These are phyloP conservation scores for Dacryopinax primogenitus DNA, from an alignment of 768 basidiomycete species.

Conservation along the genomic window DNA sequence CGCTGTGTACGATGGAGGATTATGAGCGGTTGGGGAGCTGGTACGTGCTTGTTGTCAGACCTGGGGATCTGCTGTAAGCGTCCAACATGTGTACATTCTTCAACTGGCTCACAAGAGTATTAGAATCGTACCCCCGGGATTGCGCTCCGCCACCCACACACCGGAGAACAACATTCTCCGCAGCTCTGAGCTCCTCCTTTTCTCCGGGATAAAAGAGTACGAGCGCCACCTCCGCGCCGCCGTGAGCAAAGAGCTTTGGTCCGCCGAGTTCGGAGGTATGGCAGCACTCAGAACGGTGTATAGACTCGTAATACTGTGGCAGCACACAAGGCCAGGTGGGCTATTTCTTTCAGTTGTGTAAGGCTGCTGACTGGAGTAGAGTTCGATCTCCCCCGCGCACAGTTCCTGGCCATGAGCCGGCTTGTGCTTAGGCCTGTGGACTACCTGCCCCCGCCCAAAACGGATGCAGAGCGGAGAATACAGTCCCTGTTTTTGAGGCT, in stretches of 20 bases:
- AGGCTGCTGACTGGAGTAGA: not conserved
- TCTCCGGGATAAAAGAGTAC: not conserved
- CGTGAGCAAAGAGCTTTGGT: not conserved
- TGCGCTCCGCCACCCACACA: not conserved
- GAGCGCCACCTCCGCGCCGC: not conserved
- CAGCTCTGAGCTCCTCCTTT: not conserved
- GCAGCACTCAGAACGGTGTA: not conserved
- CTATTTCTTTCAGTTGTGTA: not conserved
- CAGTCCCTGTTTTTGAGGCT: not conserved
- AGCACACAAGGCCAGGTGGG: not conserved
- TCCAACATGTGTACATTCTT: no score
- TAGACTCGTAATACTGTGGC: not conserved
- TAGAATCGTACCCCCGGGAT: not conserved
- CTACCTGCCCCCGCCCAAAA: not conserved
- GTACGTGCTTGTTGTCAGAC: not conserved
- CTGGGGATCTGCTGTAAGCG: not conserved
- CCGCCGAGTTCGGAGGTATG: not conserved
- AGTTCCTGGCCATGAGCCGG: not conserved
- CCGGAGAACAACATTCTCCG: conserved; percentile 3
- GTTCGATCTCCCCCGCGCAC: not conserved
- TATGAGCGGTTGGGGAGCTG: not conserved
- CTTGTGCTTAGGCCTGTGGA: not conserved
- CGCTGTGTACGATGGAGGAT: not conserved
- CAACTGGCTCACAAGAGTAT: no score
- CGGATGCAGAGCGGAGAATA: not conserved